These are phyloP conservation scores for Climacium dendroides DNA, from an alignment of 225 moss, liverwort and hornwort genomes.

Conservation along the genomic window DNA sequence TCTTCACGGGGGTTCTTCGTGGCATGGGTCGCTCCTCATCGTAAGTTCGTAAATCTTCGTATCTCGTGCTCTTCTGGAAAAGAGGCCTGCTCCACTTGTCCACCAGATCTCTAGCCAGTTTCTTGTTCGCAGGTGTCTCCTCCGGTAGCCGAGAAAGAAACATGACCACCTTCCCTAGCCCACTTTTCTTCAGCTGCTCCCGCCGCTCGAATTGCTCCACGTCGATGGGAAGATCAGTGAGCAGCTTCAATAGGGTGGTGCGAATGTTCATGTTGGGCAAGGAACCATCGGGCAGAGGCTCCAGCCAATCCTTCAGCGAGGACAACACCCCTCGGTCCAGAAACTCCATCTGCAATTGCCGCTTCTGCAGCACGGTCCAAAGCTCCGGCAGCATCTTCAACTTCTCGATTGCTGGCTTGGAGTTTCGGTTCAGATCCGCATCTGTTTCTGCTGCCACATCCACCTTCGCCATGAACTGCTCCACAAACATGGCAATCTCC, in stretches of 20 bases:
- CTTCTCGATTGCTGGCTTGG: slow-evolving; percentile 89
- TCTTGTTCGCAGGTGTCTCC: slow-evolving; percentile 76
- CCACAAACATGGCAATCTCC: slow-evolving; percentile 95
- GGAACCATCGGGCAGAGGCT: slow-evolving; percentile 88
- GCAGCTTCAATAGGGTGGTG: slow-evolving; percentile 68
- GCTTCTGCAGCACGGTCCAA: slow-evolving; percentile 81
- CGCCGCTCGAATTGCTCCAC: slow-evolving; percentile 81
- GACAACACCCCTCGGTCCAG: slow-evolving; percentile 85
- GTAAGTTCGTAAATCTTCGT: slow-evolving; percentile 75
- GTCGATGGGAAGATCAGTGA: slow-evolving; percentile 94
- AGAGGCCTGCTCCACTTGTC: slow-evolving; percentile 97
- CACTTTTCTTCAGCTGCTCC: slow-evolving; percentile 92
- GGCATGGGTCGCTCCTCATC: slow-evolving; percentile 77
- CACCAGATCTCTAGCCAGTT: slow-evolving; percentile 76
- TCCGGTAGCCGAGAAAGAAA: slow-evolving; percentile 82
- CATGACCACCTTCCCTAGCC: slow-evolving; percentile 98
- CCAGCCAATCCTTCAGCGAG: slow-evolving; percentile 90
- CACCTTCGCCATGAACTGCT: slow-evolving; percentile 97
- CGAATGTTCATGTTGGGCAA: slow-evolving; percentile 97
- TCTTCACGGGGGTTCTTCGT: slow-evolving; percentile 45
- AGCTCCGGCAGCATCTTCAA: slow-evolving; percentile 83
- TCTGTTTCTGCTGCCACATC: slow-evolving; percentile 96
- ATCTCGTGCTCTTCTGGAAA: slow-evolving; percentile 91
- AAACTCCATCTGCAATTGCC: slow-evolving; percentile 97
- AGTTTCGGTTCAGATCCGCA: slow-evolving; percentile 66